Evolutionary conservation across 1,139 yeast genomes (phyloP).

Genomic region (Pichia sp.): DNA sequence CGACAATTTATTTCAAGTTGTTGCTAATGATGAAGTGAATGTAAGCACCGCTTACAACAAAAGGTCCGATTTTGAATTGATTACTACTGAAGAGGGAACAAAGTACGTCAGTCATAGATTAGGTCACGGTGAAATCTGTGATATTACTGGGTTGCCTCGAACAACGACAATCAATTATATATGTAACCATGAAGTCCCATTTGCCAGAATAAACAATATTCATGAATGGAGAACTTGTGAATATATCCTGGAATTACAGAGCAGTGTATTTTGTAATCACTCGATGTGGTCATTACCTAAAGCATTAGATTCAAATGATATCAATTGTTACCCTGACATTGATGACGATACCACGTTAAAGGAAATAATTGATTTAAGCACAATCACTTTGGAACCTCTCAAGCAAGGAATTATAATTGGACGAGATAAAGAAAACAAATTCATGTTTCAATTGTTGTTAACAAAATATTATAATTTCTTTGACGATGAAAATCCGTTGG

Average conservation of each 20-base stretch:
- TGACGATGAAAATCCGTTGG: not conserved
- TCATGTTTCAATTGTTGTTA: conserved; percentile 1
- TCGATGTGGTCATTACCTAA: conserved; percentile 8
- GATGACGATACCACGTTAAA: not conserved
- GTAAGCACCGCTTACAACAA: conserved; percentile 9
- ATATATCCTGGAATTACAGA: conserved; percentile 10
- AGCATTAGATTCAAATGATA: not conserved
- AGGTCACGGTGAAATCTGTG: conserved; percentile 63
- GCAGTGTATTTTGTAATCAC: conserved; percentile 8
- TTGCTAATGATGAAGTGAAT: conserved; percentile 1
- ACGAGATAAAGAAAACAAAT: not conserved
- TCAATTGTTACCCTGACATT: conserved; percentile 5
- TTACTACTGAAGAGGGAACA: conserved; percentile 24
- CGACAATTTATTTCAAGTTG: not conserved
- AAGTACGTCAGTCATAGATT: conserved; percentile 46
- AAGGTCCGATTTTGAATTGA: conserved; percentile 17
- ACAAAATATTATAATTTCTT: conserved; percentile 3
- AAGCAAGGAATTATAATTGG: conserved; percentile 4
- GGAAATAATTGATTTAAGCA: not conserved
- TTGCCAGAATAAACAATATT: conserved; percentile 34
- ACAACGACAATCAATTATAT: conserved; percentile 55
- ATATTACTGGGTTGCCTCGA: conserved; percentile 57
- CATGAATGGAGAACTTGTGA: conserved; percentile 67
- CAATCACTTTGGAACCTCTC: conserved; percentile 3
- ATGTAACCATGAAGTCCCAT: conserved; percentile 43